Base-by-base conservation (phyloP, 108 stramenopile species). In the Aurantiochytrium sp. region DNA sequence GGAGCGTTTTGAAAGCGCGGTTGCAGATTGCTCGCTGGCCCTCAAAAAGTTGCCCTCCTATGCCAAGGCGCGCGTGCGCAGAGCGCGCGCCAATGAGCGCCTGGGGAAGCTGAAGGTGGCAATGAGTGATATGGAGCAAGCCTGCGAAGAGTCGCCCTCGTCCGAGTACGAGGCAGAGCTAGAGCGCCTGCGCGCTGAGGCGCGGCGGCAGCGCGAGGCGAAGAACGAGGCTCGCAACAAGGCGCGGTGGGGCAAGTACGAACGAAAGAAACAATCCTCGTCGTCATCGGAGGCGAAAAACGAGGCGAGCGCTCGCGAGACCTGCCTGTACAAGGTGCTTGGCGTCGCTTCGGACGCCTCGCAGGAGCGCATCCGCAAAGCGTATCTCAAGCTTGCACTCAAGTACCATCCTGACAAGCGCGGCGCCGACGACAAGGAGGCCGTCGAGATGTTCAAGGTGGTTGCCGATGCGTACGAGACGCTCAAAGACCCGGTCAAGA, bases 381-480 rank as follows among this genome's bases (percentile, higher is more conserved):
- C 91, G 24, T 93, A 90, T 68, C 87, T 59, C 50, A 88, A 92
- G 91, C 90, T 91, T 89, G 94, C 95, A 50, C 85, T 94, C 36
- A 94, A 93, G 86, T 94, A 92, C 52, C 95, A 95, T 86, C 95
- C 95, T 8, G 95, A 95, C 86, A 95, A 95, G 69, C 36, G 42
- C 30, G 73, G 73, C n/a, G 24, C 39, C 21, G 24, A 81, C 24
- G 45, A 81, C 2, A 24, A 22, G n/a, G 42, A 48, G 19, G 73
- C 73, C 17, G 42, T 48, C 6, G 73, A 81, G 73, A 41, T 81
- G 21, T 81, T 81, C 32, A 81, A 81, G 24, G n/a, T 5, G 6
- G 24, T 81, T 48, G 73, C 73, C 32, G 73, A 81, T 6, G 73
- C 73, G 6, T 81, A 81, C 24, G 73, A 81, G 1, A 81, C 73